These are phyloP conservation scores for Corylus avellana DNA, from an alignment of 306 rosid species.

Conservation along the genomic window DNA sequence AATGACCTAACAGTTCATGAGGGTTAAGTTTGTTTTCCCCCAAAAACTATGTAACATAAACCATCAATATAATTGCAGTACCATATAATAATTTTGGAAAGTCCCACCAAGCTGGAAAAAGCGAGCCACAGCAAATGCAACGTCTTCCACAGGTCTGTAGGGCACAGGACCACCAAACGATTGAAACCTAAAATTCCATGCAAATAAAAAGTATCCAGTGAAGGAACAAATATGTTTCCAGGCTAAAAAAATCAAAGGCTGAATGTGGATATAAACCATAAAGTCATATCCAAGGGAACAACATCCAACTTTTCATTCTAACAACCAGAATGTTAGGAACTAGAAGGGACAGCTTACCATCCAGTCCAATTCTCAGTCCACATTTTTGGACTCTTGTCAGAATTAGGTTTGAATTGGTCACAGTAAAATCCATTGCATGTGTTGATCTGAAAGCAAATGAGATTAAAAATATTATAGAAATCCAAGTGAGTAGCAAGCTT, in stretches of 20 bases:
- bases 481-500: conserved; percentile 1
- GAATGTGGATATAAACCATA: not conserved
- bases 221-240: not conserved
- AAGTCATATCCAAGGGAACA: conserved; percentile 16
- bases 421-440: conserved; percentile 93
- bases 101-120: conserved; percentile 93
- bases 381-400: conserved; percentile 74
- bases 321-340: not conserved
- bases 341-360: conserved; percentile 54
- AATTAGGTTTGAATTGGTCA: conserved; percentile 83
- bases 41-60: conserved; percentile 1
- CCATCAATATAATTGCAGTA: conserved; percentile 31
- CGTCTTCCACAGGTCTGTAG: conserved; percentile 84
- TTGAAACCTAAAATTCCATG: conserved; percentile 58
- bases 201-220: not conserved
- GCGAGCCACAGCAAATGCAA: conserved; percentile 91
- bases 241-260: conserved; percentile 7
- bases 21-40: no score
- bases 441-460: conserved; percentile 59
- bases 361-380: conserved; percentile 97
- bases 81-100: conserved; percentile 93
- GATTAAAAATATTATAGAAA: conserved; percentile 1
- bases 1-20: no score
- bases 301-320: conserved; percentile 12
- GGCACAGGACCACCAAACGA: conserved; percentile 80